A percentile compares a stretch with the other conserved stretches of the same genome.
These are phyloP conservation scores for Nectriaceae sp. DNA, from an alignment of 2,329 filamentous ascomycete species.

Conservation along the genomic window DNA sequence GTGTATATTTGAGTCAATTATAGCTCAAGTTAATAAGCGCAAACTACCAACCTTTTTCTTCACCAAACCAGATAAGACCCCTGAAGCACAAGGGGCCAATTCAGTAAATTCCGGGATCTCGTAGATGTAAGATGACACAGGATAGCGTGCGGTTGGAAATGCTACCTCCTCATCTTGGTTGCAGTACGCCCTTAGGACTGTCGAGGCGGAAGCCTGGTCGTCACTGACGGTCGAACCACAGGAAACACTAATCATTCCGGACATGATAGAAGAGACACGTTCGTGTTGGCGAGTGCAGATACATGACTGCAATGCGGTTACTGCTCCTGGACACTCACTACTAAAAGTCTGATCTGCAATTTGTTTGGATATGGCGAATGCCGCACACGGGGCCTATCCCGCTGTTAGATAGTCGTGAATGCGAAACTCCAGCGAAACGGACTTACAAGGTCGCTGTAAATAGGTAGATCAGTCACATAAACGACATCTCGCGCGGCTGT, in stretches of 20 bases:
- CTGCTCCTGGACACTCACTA: background rate
- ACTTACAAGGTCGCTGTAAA: background rate
- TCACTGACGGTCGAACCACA: background rate
- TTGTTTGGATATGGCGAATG: background rate
- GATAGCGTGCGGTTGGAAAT: background rate
- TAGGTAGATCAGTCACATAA: background rate
- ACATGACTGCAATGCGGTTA: background rate
- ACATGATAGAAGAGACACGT: background rate
- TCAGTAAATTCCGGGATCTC: background rate
- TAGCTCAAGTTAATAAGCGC: background rate
- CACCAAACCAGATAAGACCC: background rate
- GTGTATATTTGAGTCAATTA: background rate
- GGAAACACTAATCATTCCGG: background rate
- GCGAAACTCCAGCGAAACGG: background rate
- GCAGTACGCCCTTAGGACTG: background rate
- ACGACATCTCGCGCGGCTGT: too few species aligned
- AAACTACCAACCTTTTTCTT: background rate
- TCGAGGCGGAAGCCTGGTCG: background rate
- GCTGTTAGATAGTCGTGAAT: background rate
- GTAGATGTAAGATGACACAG: background rate
- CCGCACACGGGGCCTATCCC: background rate
- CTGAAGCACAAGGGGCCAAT: background rate
- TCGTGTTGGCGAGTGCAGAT: background rate
- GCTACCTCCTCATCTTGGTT: background rate
- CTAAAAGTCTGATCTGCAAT: background rate